Percentiles rank a stretch among this genome's conserved stretches.
phyloP scores from a whole-genome alignment of 345 rosid species.

The Syzygium aromaticum region DNA sequence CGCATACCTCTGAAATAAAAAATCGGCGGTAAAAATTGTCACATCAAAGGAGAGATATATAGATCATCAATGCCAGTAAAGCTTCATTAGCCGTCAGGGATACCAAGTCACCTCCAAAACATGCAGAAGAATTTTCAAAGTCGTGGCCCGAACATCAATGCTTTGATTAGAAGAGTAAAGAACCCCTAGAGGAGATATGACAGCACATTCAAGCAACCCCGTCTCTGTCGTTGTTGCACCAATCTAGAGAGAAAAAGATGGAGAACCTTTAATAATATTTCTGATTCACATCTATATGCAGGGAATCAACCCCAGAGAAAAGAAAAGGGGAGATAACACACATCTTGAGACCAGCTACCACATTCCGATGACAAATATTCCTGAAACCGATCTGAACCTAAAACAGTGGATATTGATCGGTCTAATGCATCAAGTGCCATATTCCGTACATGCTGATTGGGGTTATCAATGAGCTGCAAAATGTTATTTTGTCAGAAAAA shows the following conservation, averaged over 20 bases:
- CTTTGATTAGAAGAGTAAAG: conserved; percentile 78
- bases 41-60: not conserved
- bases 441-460: conserved; percentile 70
- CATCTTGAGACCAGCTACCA: conserved; percentile 33
- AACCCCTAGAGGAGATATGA: conserved; percentile 72
- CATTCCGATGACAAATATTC: conserved; percentile 31
- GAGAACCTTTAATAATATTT: conserved; percentile 2
- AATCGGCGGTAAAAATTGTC: not conserved
- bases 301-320: not conserved
- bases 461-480: conserved; percentile 82
- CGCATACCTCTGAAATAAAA: conserved; percentile 66
- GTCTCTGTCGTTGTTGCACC: conserved; percentile 33
- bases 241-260: conserved; percentile 31
- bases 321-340: conserved; percentile 30
- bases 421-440: conserved; percentile 95
- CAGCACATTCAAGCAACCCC: conserved; percentile 74
- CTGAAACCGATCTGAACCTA: conserved; percentile 80
- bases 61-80: not conserved
- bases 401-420: conserved; percentile 85
- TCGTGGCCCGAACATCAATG: conserved; percentile 72
- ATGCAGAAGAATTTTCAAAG: conserved; percentile 94
- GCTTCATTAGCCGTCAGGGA: not conserved
- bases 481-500: conserved; percentile 20
- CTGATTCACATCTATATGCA: not conserved
- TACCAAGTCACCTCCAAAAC: conserved; percentile 67